Evolutionary conservation across 768 basidiomycete genomes (phyloP).

Genomic region (Leucocoprinus birnbaumii): DNA sequence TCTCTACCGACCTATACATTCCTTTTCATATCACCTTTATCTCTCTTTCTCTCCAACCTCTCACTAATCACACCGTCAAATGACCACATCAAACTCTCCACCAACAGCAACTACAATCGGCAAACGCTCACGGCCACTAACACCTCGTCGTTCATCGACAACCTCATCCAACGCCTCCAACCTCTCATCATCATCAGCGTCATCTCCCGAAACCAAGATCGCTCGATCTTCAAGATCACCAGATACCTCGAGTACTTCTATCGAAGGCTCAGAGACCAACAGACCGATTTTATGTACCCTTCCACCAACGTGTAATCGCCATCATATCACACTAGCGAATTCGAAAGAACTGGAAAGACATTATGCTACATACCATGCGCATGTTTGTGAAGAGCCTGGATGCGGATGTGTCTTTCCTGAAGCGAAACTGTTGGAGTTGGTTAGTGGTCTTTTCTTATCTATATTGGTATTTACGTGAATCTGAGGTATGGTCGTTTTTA

Average conservation of each 20-base stretch:
- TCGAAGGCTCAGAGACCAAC: neutral
- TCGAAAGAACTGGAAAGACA: conserved; percentile 76
- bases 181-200: conserved; percentile 10
- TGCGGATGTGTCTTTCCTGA: conserved; percentile 89
- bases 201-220: conserved; percentile 16
- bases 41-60: too few relatives aligned
- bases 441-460: conserved; percentile 40
- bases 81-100: conserved; percentile 9
- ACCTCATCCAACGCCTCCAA: conserved; percentile 23
- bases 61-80: neutral
- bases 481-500: conserved; percentile 21
- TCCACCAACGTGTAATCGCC: conserved; percentile 78
- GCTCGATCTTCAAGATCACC: conserved; percentile 19
- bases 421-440: conserved; percentile 71
- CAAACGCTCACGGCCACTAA: conserved; percentile 31
- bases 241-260: neutral
- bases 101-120: conserved; percentile 1
- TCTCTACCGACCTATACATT: neutral
- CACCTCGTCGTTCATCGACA: conserved; percentile 29
- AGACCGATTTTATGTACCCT: conserved; percentile 52
- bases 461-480: conserved; percentile 3
- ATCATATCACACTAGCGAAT: conserved; percentile 60
- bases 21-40: too few relatives aligned
- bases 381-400: conserved; percentile 67
- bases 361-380: conserved; percentile 81